Base-by-base conservation (phyloP, 129 eudicot species). In the Chrysanthemum seticuspe region DNA sequence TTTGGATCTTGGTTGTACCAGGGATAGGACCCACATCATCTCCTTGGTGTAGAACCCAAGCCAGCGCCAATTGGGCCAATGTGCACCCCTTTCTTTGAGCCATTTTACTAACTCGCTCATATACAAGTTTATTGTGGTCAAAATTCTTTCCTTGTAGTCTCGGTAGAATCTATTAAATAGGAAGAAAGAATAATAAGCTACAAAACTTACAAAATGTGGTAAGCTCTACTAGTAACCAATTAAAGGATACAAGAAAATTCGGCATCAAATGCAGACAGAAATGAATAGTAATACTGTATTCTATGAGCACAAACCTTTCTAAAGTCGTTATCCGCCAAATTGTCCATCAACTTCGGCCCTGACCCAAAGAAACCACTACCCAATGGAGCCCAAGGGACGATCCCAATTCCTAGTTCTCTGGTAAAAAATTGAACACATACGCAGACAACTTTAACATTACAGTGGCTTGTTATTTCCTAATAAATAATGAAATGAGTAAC, bases 401-500 rank as follows among this genome's bases (percentile, higher is more conserved):
- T 91, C 44, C 95, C 91, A 25, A 91, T 91, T 50, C 91, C 90
- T 50, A 85, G 76, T 78, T 89, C 91, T 79, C 91, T 88, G 72
- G 1, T 71, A 34, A 51, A 63, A 2, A 14, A 25, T 14, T 29
- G 6, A 56, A 1, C 47, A 55, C 48, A 74, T 12, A 67, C 2
- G 21, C 44, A 5, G 44, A 5, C 44, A 34, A 34, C 44, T 34
- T 34, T 34, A 34, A 51, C 76, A 49, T 77, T 56, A 68, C 15
- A 50, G 15, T 2, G 23, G 62, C 48, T 50, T 6, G 19, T 68
- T 23, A 5, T 68, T 5, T 67, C 54, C 52, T 10, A 48, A 31
- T 2, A 58, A 50, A 13, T 49, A 15, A 3, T 3, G 6, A 55
- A 10, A 45, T 25, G 2, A 60, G 56, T 19, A 69, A 69, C 75